Base-by-base conservation (phyloP, 495 filamentous ascomycete genomes). In the Neurospora cerealis region DNA sequence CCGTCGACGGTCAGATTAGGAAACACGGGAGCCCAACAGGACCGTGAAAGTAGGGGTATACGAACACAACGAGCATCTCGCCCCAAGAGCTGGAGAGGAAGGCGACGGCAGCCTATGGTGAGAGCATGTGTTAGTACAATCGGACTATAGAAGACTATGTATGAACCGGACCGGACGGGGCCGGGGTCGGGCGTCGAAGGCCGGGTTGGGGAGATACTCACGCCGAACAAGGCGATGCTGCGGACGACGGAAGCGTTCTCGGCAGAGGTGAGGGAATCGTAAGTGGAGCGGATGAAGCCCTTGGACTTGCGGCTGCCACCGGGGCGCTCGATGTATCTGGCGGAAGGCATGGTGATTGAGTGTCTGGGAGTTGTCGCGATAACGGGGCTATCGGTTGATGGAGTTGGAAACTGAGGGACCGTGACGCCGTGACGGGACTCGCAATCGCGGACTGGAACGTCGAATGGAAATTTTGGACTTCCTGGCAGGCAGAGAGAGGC, bases 231-330 rank as follows among this genome's bases (percentile, higher is more conserved):
- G 73, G 89, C 83, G 73, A 94, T 77, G 77, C 91, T 93, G 79
- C 89, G 87, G 74, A 94, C 90, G 73, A 94, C 88, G 72, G 89
- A 86, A 69, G 90, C 86, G 82, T 95, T 94, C 82, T 95, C 93
- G 37, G 92, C 83, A 72, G 87, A 87, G 60, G 89, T 93, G 78
- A 93, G 74, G 74, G 91, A 84, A 62, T 87, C 86, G 81, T 93
- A 93, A 73, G 87, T 81, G 6, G 81, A 82, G 71, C 77, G 71
- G 42, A 86, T 36, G 73, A 79, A 77, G 62, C 85, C 83, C 78
- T 84, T 86, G 73, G 78, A 76, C 66, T 74, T 76, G 71, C 70
- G 78, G 74, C 60, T 76, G 75, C 54, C 74, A 69, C 32, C 78
- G 76, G 71, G 74, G 69, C 11, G 70, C 71, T 39, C 73, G 36